Base-by-base conservation (phyloP, 257 asterid species). In the Handroanthus guayacan region DNA sequence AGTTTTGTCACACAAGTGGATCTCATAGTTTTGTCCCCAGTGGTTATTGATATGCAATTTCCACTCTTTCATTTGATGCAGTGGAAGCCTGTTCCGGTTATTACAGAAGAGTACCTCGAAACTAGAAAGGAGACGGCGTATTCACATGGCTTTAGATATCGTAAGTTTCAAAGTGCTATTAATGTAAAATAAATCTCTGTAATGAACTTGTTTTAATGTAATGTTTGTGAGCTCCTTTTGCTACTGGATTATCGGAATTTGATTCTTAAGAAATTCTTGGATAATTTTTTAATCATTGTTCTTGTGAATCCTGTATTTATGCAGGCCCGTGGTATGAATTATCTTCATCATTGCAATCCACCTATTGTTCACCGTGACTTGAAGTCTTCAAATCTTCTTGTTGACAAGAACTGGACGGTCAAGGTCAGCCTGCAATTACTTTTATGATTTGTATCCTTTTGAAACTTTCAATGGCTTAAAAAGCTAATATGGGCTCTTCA, bases 301-400 rank as follows among this genome's bases (percentile, higher is more conserved):
- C 31, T 65, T 55, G 6, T 70, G 54, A 48, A 51, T 72, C 61
- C 13, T 45, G n/a, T 65, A 47, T 77, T 7, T 68, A 51, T 75
- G 38, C 86, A 95, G 99, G 99, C 97, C 8, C 90, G 97, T 12
- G 99, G 99, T 50, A 77, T 95, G 97, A 95, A 92, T 82, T 92
- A 95, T 87, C 99, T 95, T 78, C 98, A 95, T 80, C 97, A 84
- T 80, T 87, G 71, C 81, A 91, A 86, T 71, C 99, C 99, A 43
- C 99, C 99, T 16, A 89, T 95, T 44, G 79, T 94, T 79, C 97
- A 94, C 77, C 93, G 97, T 54, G 99, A 94, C 80, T 79, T 94
- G 89, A 95, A 95, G 85, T 91, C 99, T 66, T 95, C 99, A 12
- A 95, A 95, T 87, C 98, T 95, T 83, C 98, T 95, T 62, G 99